Percentiles rank a stretch among this genome's conserved stretches.
phyloP scores from a whole-genome alignment of 2,329 filamentous ascomycete species.

The Alternaria postmessia region DNA sequence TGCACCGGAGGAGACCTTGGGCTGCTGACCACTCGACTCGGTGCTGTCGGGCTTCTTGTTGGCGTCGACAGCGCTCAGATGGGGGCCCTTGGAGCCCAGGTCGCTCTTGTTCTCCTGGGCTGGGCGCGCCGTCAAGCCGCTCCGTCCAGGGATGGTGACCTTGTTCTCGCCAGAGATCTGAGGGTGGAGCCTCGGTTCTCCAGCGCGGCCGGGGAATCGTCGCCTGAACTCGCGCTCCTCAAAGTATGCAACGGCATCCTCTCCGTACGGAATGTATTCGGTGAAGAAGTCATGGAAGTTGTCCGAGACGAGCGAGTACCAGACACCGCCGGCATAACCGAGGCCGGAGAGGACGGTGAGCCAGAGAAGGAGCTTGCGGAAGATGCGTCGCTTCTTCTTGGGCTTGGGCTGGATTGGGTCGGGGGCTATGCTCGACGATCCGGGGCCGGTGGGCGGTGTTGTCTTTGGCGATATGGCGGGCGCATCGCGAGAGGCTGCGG shows the following conservation, averaged over 20 bases:
- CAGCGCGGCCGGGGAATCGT: conserved; percentile 69
- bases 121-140: conserved; percentile 82
- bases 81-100: conserved; percentile 59
- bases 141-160: conserved; percentile 84
- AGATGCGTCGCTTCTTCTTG: conserved; percentile 74
- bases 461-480: conserved; percentile 44
- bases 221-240: conserved; percentile 94
- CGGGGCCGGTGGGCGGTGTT: conserved; percentile 53
- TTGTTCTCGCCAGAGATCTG: conserved; percentile 67
- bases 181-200: conserved; percentile 53
- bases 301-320: conserved; percentile 91
- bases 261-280: conserved; percentile 92
- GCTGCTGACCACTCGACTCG: conserved; percentile 19
- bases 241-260: conserved; percentile 92
- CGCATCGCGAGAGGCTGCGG: conserved; percentile 31
- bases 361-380: conserved; percentile 75
- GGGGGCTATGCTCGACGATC: conserved; percentile 53
- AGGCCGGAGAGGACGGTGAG: conserved; percentile 78
- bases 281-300: conserved; percentile 99
- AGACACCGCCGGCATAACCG: conserved; percentile 87
- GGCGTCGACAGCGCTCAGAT: conserved; percentile 67
- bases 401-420: conserved; percentile 56
- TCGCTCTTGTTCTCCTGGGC: conserved; percentile 63
- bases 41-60: conserved; percentile 43
- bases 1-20: conserved; percentile 38